These are phyloP conservation scores for Crithidia brevicula DNA, from an alignment of 208 protist genomes.

Conservation along the genomic window DNA sequence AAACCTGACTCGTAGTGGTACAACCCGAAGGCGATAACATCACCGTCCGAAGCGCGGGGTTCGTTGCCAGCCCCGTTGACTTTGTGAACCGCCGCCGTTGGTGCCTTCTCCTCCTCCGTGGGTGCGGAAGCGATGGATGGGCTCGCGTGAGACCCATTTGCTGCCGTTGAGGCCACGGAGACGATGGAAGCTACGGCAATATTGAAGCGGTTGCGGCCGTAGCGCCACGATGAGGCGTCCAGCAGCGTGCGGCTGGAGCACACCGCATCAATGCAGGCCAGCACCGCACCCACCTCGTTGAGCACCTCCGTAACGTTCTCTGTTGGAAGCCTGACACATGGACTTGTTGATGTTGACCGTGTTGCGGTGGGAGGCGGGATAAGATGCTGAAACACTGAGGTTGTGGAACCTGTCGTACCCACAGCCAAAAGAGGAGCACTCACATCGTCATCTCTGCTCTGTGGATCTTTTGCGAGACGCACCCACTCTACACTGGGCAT, in stretches of 20 bases:
- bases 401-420: background rate
- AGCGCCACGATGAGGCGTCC: constrained; percentile 53
- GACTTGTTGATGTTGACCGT: background rate
- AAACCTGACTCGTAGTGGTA: constrained; percentile 55
- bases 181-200: constrained; percentile 49
- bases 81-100: background rate
- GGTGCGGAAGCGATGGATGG: background rate
- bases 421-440: background rate
- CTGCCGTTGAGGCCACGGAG: background rate
- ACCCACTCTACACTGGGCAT: background rate
- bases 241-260: constrained; percentile 50
- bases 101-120: background rate
- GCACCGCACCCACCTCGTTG: constrained; percentile 54
- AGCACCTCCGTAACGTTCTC: constrained; percentile 14
- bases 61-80: background rate
- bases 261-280: constrained; percentile 42
- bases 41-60: background rate
- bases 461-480: background rate
- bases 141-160: background rate
- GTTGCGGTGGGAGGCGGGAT: background rate
- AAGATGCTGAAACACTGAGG: background rate
- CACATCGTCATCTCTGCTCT: background rate
- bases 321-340: background rate
- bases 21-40: constrained; percentile 4
- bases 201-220: constrained; percentile 66